A percentile compares a stretch with the other conserved stretches of the same genome.
Conservation (phyloP, 78 protist species). For the Speleostelium caveatum region DNA sequence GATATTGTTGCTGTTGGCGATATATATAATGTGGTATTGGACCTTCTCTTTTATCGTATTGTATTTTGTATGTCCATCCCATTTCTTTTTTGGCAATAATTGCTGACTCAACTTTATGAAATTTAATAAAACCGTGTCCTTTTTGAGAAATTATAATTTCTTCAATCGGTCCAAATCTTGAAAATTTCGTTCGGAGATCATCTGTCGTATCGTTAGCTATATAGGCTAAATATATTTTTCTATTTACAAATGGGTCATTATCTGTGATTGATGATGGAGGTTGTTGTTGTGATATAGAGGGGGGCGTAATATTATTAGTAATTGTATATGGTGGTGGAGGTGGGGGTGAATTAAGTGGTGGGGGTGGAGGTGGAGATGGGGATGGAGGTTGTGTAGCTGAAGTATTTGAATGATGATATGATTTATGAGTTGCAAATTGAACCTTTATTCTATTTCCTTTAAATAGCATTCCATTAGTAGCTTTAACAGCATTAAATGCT, state of each 20-base stretch:
- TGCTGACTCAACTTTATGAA: constrained; percentile 5
- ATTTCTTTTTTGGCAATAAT: constrained; percentile 4
- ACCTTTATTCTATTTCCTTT: constrained; percentile 9
- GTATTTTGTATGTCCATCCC: constrained; percentile 7
- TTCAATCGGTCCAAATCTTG: constrained; percentile 1
- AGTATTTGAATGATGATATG: background rate
- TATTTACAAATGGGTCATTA: constrained; percentile 35
- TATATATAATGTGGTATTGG: background rate
- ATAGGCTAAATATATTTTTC: background rate
- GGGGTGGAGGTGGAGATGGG: background rate
- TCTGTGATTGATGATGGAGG: background rate
- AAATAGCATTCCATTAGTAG: background rate
- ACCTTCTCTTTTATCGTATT: constrained; percentile 29
- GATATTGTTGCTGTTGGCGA: background rate
- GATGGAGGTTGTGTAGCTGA: background rate
- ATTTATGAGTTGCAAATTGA: constrained; percentile 35
- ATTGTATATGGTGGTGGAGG: background rate
- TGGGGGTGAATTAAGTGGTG: background rate
- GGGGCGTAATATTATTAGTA: background rate
- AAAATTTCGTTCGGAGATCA: background rate
- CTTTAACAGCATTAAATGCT: constrained; percentile 11
- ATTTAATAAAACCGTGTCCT: background rate
- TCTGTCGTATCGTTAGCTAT: background rate
- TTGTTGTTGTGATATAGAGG: background rate
- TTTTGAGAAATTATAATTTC: background rate